phyloP scores from a whole-genome alignment of 768 basidiomycete genomes.

The Lenzites betulinus region DNA sequence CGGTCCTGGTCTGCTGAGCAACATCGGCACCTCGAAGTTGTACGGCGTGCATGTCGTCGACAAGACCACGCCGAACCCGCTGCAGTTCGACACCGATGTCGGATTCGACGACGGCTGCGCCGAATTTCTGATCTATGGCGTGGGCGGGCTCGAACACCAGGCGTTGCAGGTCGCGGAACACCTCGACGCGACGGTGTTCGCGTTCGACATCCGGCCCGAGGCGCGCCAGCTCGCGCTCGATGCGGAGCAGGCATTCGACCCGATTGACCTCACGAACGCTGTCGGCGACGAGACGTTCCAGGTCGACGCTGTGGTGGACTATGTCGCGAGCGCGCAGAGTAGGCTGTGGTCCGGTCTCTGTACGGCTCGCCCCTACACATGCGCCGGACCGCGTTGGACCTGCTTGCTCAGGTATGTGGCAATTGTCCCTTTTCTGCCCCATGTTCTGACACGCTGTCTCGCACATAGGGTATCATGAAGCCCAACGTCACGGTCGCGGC shows the following conservation, averaged over 20 bases:
- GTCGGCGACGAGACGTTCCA: constrained; percentile 17
- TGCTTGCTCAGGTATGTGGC: background rate
- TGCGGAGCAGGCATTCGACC: constrained; percentile 25
- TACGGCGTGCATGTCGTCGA: constrained; percentile 1
- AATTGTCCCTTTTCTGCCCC: too few relatives aligned
- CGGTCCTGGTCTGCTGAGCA: background rate
- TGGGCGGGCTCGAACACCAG: constrained; percentile 16
- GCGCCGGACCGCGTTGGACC: background rate
- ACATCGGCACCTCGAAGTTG: background rate
- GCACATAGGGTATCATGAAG: background rate
- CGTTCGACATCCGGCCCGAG: constrained; percentile 24
- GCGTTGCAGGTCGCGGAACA: constrained; percentile 27
- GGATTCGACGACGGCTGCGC: constrained; percentile 10
- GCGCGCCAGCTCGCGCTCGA: constrained; percentile 26
- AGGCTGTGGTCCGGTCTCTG: background rate
- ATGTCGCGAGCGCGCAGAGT: constrained; percentile 27
- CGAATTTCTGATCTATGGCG: constrained; percentile 16
- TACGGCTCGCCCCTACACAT: background rate
- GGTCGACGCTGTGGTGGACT: constrained; percentile 30
- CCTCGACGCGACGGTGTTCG: constrained; percentile 31
- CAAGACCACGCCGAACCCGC: background rate
- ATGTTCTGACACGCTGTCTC: too few relatives aligned
- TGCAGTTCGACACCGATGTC: background rate
- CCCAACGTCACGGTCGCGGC: background rate
- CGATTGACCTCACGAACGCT: constrained; percentile 15